Percentiles rank a stretch among this genome's conserved stretches.
Conservation (phyloP, 164 flowering plant genomes). For the Aristolochia contorta region DNA sequence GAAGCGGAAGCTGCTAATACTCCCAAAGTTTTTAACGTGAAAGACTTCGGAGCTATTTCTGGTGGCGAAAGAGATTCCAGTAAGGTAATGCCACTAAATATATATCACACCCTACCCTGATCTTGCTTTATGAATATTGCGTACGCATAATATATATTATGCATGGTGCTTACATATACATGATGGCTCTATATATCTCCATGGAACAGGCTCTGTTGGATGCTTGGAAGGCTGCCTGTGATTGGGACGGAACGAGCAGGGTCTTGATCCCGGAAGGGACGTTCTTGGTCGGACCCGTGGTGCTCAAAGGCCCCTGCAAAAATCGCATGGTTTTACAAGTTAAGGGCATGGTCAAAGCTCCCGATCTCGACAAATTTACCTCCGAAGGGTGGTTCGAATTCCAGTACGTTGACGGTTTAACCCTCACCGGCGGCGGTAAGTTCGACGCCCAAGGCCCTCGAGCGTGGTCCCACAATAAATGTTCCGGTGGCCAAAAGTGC, state of each 20-base stretch:
- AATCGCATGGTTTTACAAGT: not conserved
- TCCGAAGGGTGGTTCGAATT: conserved; percentile 7
- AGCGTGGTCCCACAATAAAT: conserved; percentile 11
- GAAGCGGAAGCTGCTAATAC: not conserved
- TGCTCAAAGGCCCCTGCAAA: conserved; percentile 9
- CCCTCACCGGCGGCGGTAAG: conserved; percentile 9
- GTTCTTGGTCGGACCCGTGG: conserved; percentile 4
- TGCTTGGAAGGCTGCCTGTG: conserved; percentile 13
- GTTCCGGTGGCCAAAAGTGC: conserved; percentile 2
- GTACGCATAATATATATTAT: too few species aligned
- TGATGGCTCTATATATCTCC: too few species aligned
- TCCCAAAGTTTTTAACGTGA: conserved; percentile 3
- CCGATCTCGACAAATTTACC: conserved; percentile 1
- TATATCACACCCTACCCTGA: too few species aligned
- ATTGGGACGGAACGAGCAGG: not conserved
- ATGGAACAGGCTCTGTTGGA: conserved; percentile 4
- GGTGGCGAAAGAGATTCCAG: conserved; percentile 1
- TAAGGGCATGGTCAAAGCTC: conserved; percentile 8
- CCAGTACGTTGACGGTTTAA: conserved; percentile 1
- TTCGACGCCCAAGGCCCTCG: conserved; percentile 13
- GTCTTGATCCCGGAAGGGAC: conserved; percentile 5
- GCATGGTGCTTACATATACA: too few species aligned
- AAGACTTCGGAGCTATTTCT: conserved; percentile 1
- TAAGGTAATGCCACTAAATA: not conserved
- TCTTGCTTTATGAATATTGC: too few species aligned